Evolutionary conservation across 352 stramenopile genomes (phyloP).

Genomic region (Phytophthora pinifolia): DNA sequence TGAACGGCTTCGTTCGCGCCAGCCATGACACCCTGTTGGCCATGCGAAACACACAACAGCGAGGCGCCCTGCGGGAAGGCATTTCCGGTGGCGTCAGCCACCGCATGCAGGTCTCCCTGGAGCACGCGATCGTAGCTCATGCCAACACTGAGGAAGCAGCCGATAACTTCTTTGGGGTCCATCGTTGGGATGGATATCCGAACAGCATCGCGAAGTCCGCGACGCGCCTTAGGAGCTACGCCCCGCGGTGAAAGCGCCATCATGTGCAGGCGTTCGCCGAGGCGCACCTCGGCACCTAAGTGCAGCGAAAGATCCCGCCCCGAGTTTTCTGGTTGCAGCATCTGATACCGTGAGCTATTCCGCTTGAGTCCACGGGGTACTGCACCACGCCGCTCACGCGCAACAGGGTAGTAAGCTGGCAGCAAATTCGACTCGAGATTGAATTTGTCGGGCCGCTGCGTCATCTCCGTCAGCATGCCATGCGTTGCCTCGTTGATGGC

Average conservation of each 20-base stretch:
- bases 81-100: constrained; percentile 54
- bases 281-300: constrained; percentile 52
- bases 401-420: constrained; percentile 75
- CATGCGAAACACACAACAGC: constrained; percentile 60
- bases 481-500: constrained; percentile 77
- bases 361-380: constrained; percentile 33
- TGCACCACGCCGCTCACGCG: constrained; percentile 44
- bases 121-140: constrained; percentile 71
- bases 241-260: constrained; percentile 69
- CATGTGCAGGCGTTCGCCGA: constrained; percentile 70
- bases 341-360: constrained; percentile 58
- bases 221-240: constrained; percentile 47
- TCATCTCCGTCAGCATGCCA: constrained; percentile 71
- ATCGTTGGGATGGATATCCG: constrained; percentile 54
- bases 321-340: constrained; percentile 71
- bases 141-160: constrained; percentile 66
- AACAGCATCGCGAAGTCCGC: constrained; percentile 58
- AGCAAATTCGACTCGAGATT: constrained; percentile 65
- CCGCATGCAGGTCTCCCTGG: constrained; percentile 56
- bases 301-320: constrained; percentile 49
- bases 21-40: constrained; percentile 71
- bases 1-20: constrained; percentile 58
- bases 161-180: constrained; percentile 60
- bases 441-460: constrained; percentile 57
- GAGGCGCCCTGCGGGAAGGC: constrained; percentile 58